A percentile compares a stretch with the other conserved stretches of the same genome.
phyloP scores from a whole-genome alignment of 164 flowering plant genomes.

The Litsea cubeba region DNA sequence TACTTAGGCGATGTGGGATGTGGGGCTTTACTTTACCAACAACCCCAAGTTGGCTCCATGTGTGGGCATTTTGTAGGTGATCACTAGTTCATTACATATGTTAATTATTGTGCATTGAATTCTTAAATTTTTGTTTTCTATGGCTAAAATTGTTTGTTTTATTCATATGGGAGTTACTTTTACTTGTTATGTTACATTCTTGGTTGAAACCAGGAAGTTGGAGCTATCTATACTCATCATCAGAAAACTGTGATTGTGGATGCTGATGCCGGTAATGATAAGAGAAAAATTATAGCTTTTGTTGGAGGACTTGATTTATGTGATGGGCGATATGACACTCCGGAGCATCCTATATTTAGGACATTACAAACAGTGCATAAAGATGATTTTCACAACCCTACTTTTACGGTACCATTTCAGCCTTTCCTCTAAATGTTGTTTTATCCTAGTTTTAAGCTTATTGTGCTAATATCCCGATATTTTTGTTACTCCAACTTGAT shows the following conservation, averaged over 20 bases:
- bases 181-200: not conserved
- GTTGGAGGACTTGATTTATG: slow-evolving; percentile 91
- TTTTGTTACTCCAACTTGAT: not conserved
- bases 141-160: not conserved
- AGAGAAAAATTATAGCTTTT: slow-evolving; percentile 74
- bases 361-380: slow-evolving; percentile 61
- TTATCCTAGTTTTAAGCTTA: not conserved
- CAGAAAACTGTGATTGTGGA: slow-evolving; percentile 86
- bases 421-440: not conserved
- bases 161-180: not conserved
- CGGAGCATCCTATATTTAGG: slow-evolving; percentile 57
- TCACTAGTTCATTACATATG: no score
- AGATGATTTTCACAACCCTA: slow-evolving; percentile 78
- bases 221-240: slow-evolving; percentile 79
- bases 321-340: slow-evolving; percentile 83
- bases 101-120: not conserved
- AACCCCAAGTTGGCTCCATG: not conserved
- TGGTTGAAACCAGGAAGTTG: slow-evolving; percentile 56
- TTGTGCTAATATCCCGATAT: not conserved
- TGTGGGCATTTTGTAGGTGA: no score
- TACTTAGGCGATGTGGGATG: no score
- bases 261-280: slow-evolving; percentile 67
- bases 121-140: not conserved
- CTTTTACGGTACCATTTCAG: slow-evolving; percentile 44
- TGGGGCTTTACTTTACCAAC: no score